phyloP scores from a whole-genome alignment of 768 basidiomycete species.

The Cyclocybe aegerita region DNA sequence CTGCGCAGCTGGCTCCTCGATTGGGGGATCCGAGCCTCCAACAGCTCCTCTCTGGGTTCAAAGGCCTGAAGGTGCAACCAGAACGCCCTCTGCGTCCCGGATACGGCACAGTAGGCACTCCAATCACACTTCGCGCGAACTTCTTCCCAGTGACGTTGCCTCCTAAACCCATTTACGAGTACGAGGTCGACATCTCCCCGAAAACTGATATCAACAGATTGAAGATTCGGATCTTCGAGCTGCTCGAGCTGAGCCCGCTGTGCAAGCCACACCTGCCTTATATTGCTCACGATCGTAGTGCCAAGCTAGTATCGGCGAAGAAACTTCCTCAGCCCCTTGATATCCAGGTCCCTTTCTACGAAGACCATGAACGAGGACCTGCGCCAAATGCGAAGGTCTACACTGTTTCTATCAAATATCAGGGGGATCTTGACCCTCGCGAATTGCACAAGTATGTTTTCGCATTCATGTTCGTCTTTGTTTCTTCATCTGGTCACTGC shows the following conservation, averaged over 20 bases:
- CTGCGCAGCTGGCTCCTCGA: constrained; percentile 33
- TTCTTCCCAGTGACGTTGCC: constrained; percentile 58
- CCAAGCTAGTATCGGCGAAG: constrained; percentile 44
- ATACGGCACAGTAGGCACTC: constrained; percentile 49
- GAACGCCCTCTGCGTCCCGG: constrained; percentile 54
- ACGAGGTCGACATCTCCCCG: constrained; percentile 51
- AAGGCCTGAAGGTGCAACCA: constrained; percentile 27
- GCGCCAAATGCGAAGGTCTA: constrained; percentile 38
- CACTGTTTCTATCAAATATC: constrained; percentile 39
- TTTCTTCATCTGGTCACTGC: neutral
- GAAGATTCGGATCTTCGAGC: constrained; percentile 51
- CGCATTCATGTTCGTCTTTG: neutral
- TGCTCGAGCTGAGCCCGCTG: constrained; percentile 44
- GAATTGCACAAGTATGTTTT: constrained; percentile 32
- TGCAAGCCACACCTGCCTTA: constrained; percentile 36
- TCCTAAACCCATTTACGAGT: constrained; percentile 52
- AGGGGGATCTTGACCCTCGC: constrained; percentile 35
- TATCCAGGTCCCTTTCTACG: constrained; percentile 40
- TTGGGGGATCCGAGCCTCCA: constrained; percentile 31
- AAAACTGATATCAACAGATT: constrained; percentile 42
- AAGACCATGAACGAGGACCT: constrained; percentile 37
- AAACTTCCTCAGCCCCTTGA: constrained; percentile 44
- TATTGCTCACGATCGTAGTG: constrained; percentile 53
- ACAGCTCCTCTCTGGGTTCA: constrained; percentile 39
- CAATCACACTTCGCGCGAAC: constrained; percentile 56